These are phyloP conservation scores for Boletus rubescentipes DNA, from an alignment of 768 basidiomycete genomes.

Conservation along the genomic window DNA sequence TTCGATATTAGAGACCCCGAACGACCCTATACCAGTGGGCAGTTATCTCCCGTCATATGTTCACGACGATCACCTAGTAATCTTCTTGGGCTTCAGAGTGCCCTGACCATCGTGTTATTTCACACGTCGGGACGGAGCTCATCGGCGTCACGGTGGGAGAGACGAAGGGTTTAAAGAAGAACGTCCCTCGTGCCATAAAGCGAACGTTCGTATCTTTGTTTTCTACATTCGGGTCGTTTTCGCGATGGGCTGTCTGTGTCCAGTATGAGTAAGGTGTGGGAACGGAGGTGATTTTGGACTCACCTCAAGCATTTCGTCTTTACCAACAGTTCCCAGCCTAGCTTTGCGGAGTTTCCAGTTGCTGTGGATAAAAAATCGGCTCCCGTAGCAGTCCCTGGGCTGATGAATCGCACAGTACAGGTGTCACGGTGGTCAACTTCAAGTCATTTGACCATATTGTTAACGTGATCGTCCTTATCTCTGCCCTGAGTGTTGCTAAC, in stretches of 20 bases:
- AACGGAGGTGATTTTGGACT: slow-evolving; percentile 32
- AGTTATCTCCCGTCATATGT: slow-evolving; percentile 49
- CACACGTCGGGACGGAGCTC: slow-evolving; percentile 73
- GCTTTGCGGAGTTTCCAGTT: slow-evolving; percentile 65
- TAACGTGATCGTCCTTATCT: slow-evolving; percentile 57
- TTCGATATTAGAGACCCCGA: slow-evolving; percentile 47
- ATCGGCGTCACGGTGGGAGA: slow-evolving; percentile 63
- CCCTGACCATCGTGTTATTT: slow-evolving; percentile 70
- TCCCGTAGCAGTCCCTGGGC: slow-evolving; percentile 5
- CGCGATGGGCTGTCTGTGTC: slow-evolving; percentile 72
- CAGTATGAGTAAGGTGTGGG: slow-evolving; percentile 45
- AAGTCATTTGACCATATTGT: slow-evolving; percentile 53
- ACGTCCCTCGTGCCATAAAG: slow-evolving; percentile 69
- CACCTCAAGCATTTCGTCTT: slow-evolving; percentile 29
- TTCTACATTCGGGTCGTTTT: slow-evolving; percentile 75
- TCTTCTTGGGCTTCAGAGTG: slow-evolving; percentile 72
- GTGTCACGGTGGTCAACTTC: slow-evolving; percentile 47
- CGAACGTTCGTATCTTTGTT: slow-evolving; percentile 58
- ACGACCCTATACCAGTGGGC: slow-evolving; percentile 63
- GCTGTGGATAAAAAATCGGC: slow-evolving; percentile 50
- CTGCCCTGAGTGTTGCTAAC: slow-evolving; percentile 64
- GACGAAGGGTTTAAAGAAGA: slow-evolving; percentile 71
- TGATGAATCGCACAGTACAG: neutral
- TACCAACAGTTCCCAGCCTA: slow-evolving; percentile 38
- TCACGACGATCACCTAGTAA: slow-evolving; percentile 46